These are phyloP conservation scores for Sugiyamaella lignohabitans DNA, from an alignment of 805 yeast species.

Conservation along the genomic window DNA sequence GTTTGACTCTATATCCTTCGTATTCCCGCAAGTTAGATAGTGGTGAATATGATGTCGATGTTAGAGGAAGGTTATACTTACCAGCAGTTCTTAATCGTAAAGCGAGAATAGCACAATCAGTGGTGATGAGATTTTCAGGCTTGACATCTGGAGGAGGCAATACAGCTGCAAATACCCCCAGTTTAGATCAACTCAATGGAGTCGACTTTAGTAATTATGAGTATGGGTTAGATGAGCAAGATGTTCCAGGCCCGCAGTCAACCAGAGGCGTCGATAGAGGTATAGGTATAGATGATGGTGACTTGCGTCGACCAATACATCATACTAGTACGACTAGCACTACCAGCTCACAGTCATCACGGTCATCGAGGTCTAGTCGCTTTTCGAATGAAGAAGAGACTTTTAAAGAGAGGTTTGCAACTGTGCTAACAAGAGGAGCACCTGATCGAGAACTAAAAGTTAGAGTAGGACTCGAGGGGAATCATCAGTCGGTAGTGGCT, in stretches of 20 bases:
- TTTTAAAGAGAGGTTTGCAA: slow-evolving; percentile 58
- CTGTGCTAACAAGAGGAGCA: slow-evolving; percentile 63
- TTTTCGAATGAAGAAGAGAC: slow-evolving; percentile 25
- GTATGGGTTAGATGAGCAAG: not conserved
- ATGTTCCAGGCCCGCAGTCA: not conserved
- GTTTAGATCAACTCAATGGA: not conserved
- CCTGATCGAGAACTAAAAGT: slow-evolving; percentile 27
- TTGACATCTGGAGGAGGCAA: not conserved
- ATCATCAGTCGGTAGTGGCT: slow-evolving; percentile 12
- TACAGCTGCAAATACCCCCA: not conserved
- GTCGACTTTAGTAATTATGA: not conserved
- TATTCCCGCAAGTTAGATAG: slow-evolving; percentile 38
- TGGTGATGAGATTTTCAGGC: not conserved
- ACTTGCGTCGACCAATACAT: no score
- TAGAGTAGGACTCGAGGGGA: not conserved
- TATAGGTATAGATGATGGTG: no score
- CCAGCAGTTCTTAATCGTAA: slow-evolving; percentile 69
- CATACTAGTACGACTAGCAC: not conserved
- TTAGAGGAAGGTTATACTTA: slow-evolving; percentile 64
- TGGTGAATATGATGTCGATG: slow-evolving; percentile 46
- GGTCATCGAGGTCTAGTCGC: no score
- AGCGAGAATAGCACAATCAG: slow-evolving; percentile 42
- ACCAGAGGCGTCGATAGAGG: no score
- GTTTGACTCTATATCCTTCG: slow-evolving; percentile 54
- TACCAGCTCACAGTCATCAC: not conserved